Base-by-base conservation (phyloP, 352 stramenopile species). In the Phytophthora pini region DNA sequence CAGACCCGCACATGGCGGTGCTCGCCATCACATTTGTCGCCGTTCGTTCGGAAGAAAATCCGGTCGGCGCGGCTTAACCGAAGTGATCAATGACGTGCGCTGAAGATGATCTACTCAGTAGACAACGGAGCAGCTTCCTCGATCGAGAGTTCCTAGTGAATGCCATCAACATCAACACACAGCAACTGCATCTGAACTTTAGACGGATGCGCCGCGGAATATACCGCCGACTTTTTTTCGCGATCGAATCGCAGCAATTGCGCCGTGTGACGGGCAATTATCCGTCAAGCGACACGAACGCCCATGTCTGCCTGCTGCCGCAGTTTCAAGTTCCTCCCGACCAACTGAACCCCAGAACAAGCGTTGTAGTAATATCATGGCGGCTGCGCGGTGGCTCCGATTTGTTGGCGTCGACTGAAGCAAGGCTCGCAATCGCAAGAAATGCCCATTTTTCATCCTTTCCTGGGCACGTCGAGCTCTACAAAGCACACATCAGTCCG, bases 41-140 rank as follows among this genome's bases (percentile, higher is more conserved):
- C 43, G 44, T 47, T 68, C 38, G 61, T 58, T 68, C 38, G 61
- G 49, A 46, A 64, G 53, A 68, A 68, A 64, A 68, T 68, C 61
- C 61, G 53, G 45, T 47, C 38, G 29, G 26, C 27, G n/a, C 13
- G 22, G 5, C 34, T 4, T 17, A 47, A 24, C 26, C 17, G 17
- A 15, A 27, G 38, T 47, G 48, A 47, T 24, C 24, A 50, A n/a
- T 46, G 36, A 9, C 29, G 29, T 10, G 29, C 10, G 29, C 29
- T 34, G 1, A 8, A 31, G 27, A 7, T 31, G 27, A 31, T 31
- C 27, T 34, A 34, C 29, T 34, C 27, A 34, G 29, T 34, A 2
- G 6, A 11, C 29, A 34, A 36, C 31, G 12, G 31, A 36, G 31
- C 13, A 44, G 44, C 32, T 20, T 20, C 38, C 12, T 10, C 11